Evolutionary conservation across 2,329 filamentous ascomycete species (phyloP), one percentile per base, ranked within the genome.

Genomic region (Pezicula neosporulosa): DNA sequence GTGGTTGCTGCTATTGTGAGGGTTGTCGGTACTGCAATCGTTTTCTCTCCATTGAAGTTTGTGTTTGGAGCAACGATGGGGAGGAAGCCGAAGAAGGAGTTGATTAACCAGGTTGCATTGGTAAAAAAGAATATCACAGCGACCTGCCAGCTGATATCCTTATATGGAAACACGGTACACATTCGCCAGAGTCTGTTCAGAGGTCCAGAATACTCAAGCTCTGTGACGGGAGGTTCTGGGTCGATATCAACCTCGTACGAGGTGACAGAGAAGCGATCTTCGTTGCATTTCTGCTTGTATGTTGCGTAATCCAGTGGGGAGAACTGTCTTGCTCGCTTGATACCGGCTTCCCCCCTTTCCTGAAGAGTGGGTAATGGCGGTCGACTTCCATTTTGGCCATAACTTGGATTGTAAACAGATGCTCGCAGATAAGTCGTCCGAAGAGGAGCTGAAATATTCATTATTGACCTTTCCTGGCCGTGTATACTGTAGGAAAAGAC

Each of bases 241-340:
- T 15, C n/a, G 21, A 27, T 16, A 27, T 35, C 7, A 13, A 18
- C 24, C 19, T 49, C 47, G 39, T 39, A 41, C 8, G 38, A 41
- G 15, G 15, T 10, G 28, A 48, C 37, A n/a, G 36, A 41, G 19
- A 48, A 3, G 16, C 47, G 47, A n/a, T 42, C 21, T 48, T 42
- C 47, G 6, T 48, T n/a, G 37, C 36, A 42, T 42, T 48, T 48
- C 12, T 19, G n/a, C 28, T 48, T 48, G 8, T 33, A 42, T 3
- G 12, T 30, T 24, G 12, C 24, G 13, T 42, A 41, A 21, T 42
- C 47, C 13, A 41, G 36, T 21, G 36, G 9, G 4, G 36, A 39
- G 12, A 48, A 33, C 5, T 36, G 1, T 35, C 37, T 16, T 24
- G 48, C 59, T 35, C 57, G 53, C 24, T n/a, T 36, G 6, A 16